Evolutionary conservation across 1,139 yeast genomes (phyloP).

Genomic region (Magnusiomyces fungicola): DNA sequence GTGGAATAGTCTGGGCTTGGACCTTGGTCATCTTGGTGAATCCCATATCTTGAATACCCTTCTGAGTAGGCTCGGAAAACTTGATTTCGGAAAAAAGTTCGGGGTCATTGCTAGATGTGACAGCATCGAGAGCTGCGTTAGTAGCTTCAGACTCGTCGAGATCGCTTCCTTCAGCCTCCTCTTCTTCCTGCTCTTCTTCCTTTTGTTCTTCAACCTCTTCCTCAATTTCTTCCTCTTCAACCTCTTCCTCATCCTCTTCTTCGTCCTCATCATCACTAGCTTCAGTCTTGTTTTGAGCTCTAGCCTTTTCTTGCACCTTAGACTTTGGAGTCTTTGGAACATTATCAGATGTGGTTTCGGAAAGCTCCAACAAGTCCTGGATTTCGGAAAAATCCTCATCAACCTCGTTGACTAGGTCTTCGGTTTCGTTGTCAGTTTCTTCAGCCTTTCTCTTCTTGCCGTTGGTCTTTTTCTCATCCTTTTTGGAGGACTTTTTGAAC

Average conservation of each 20-base stretch:
- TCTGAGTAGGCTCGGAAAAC: conserved; percentile 72
- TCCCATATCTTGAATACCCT: conserved; percentile 80
- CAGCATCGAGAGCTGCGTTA: conserved; percentile 19
- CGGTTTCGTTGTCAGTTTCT: conserved; percentile 24
- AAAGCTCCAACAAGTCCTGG: conserved; percentile 20
- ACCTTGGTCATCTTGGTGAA: conserved; percentile 86
- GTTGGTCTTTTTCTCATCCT: conserved; percentile 13
- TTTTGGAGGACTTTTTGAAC: conserved; percentile 6
- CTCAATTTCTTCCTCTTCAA: conserved; percentile 19
- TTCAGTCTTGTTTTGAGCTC: conserved; percentile 9
- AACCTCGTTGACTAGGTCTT: conserved; percentile 24
- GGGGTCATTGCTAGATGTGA: conserved; percentile 16
- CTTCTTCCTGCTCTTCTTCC: conserved; percentile 20
- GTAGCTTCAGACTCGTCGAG: conserved; percentile 18
- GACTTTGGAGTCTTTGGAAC: neutral
- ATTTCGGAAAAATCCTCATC: conserved; percentile 24
- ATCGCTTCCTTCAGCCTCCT: conserved; percentile 21
- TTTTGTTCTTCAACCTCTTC: conserved; percentile 21
- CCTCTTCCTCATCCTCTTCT: conserved; percentile 18
- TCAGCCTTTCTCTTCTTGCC: conserved; percentile 17
- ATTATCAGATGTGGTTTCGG: conserved; percentile 3
- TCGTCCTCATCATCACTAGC: conserved; percentile 12
- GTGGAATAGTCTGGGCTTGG: conserved; percentile 92
- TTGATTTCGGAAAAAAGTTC: conserved; percentile 46
- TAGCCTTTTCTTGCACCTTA: conserved; percentile 4